These are phyloP conservation scores for Plasmodium malariae DNA, from an alignment of 169 alveolate species.

Conservation along the genomic window DNA sequence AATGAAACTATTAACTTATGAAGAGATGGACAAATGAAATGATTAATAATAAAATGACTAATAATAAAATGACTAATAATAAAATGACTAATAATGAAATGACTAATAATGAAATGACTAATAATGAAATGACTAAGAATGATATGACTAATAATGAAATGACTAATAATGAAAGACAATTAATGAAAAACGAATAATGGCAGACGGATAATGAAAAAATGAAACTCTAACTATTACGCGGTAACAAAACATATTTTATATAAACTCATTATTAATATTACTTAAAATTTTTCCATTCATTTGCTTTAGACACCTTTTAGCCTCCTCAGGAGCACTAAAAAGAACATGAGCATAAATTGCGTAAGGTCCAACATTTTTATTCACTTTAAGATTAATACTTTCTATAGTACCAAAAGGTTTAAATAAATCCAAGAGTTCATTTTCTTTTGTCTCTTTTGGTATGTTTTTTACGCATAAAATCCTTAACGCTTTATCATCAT, in stretches of 20 bases:
- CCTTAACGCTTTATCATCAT: conserved; percentile 66
- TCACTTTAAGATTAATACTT: conserved; percentile 76
- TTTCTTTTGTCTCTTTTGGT: conserved; percentile 74
- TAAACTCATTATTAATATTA: conserved; percentile 12
- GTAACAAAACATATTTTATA: not conserved
- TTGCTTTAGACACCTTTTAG: conserved; percentile 72
- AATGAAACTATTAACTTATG: too few species aligned
- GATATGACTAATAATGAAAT: too few species aligned
- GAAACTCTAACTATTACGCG: not conserved
- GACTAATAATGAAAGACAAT: too few species aligned
- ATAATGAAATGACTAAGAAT: too few species aligned
- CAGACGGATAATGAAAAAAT: too few species aligned
- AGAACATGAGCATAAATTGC: conserved; percentile 76
- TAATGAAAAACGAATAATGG: too few species aligned
- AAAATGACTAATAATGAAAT: too few species aligned
- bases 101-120: too few species aligned
- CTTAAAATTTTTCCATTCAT: conserved; percentile 76
- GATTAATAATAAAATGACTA: too few species aligned
- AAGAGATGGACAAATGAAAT: too few species aligned
- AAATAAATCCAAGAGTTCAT: conserved; percentile 70
- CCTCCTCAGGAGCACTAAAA: conserved; percentile 77
- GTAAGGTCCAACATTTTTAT: conserved; percentile 72
- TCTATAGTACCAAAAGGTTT: conserved; percentile 71
- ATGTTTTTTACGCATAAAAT: conserved; percentile 74
- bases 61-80: too few species aligned